Conservation (phyloP, 2,329 filamentous ascomycete species). For the Tolypocladium amazonense region DNA sequence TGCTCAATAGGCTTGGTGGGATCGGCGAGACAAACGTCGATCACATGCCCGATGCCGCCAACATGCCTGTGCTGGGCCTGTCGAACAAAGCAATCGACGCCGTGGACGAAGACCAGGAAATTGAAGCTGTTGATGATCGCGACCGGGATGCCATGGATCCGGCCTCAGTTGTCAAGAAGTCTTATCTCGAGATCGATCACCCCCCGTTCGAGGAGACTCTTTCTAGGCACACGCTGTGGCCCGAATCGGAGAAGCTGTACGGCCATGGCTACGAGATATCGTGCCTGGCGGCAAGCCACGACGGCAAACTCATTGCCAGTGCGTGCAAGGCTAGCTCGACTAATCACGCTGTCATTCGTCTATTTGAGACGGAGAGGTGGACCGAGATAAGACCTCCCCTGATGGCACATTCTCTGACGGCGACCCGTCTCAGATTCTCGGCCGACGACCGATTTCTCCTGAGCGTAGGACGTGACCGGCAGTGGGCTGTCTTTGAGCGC, state of each 20-base stretch:
- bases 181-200: slow-evolving; percentile 53
- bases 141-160: slow-evolving; percentile 45
- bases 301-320: slow-evolving; percentile 70
- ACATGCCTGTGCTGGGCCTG: slow-evolving; percentile 87
- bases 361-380: slow-evolving; percentile 84
- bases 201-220: slow-evolving; percentile 87
- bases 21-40: slow-evolving; percentile 33
- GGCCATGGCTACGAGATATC: slow-evolving; percentile 97
- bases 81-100: slow-evolving; percentile 85
- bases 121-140: slow-evolving; percentile 31
- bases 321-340: slow-evolving; percentile 87
- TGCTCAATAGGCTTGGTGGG: slow-evolving; percentile 59
- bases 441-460: slow-evolving; percentile 62
- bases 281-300: slow-evolving; percentile 66
- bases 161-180: slow-evolving; percentile 44
- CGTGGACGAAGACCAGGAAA: slow-evolving; percentile 37
- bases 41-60: slow-evolving; percentile 72
- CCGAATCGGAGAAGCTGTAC: slow-evolving; percentile 92
- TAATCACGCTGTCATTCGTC: slow-evolving; percentile 85
- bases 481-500: slow-evolving; percentile 75
- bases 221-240: slow-evolving; percentile 85
- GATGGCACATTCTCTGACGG: slow-evolving; percentile 76
- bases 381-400: slow-evolving; percentile 77
- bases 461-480: slow-evolving; percentile 82
- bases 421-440: slow-evolving; percentile 74